These are phyloP conservation scores for Phytopythium montanum DNA, from an alignment of 352 stramenopile genomes.

Conservation along the genomic window DNA sequence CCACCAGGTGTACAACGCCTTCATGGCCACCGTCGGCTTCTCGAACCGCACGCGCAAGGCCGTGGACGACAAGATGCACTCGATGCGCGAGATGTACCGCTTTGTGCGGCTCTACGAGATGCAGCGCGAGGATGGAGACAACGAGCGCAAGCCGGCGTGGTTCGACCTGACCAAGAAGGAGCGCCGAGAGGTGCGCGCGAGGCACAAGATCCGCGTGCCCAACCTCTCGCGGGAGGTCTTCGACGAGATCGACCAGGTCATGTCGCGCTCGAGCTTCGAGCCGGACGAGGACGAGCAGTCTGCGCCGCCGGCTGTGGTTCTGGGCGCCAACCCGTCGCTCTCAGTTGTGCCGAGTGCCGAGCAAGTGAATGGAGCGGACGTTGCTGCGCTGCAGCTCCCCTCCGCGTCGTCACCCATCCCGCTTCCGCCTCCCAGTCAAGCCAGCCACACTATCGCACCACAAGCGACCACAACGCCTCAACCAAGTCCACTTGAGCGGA, in stretches of 20 bases:
- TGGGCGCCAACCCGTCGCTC: neutral
- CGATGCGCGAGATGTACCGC: conserved; percentile 73
- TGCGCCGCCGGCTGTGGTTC: neutral
- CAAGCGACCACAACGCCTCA: neutral
- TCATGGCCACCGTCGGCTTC: conserved; percentile 37
- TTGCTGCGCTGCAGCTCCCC: neutral
- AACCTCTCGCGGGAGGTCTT: conserved; percentile 39
- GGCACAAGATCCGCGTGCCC: conserved; percentile 36
- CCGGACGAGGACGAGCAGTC: neutral
- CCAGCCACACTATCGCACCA: neutral
- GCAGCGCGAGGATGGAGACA: conserved; percentile 15
- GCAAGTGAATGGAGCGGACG: neutral
- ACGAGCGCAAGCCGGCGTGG: conserved; percentile 36
- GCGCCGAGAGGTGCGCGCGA: conserved; percentile 33
- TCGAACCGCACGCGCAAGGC: conserved; percentile 56
- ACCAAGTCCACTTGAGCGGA: neutral
- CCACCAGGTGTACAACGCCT: conserved; percentile 49
- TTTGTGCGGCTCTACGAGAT: conserved; percentile 54
- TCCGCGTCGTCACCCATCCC: no score
- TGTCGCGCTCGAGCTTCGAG: conserved; percentile 25
- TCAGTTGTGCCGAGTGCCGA: neutral
- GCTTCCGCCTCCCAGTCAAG: neutral
- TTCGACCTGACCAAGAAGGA: conserved; percentile 56
- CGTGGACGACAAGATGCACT: conserved; percentile 73
- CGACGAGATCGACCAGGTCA: conserved; percentile 38